Evolutionary conservation across 2,329 filamentous ascomycete species (phyloP).

Genomic region (Fusarium subglutinans): DNA sequence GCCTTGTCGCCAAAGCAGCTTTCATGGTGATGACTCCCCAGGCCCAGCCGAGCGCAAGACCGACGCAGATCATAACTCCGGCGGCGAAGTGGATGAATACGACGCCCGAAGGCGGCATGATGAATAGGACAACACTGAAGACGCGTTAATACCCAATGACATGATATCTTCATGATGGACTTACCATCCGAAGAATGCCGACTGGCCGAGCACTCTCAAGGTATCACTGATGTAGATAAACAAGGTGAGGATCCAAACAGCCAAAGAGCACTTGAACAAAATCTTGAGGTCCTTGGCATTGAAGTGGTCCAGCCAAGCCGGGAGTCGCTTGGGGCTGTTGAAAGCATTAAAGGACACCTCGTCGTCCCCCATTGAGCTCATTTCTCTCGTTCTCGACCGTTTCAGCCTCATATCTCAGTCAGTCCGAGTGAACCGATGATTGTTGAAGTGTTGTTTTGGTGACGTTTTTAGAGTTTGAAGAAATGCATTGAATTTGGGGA

Average conservation of each 20-base stretch:
- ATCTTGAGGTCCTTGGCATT: constrained; percentile 37
- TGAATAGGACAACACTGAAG: constrained; percentile 29
- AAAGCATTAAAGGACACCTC: constrained; percentile 9
- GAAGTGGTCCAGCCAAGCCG: constrained; percentile 34
- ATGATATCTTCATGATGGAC: not conserved
- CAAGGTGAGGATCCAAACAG: constrained; percentile 36
- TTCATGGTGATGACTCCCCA: constrained; percentile 35
- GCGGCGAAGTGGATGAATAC: constrained; percentile 34
- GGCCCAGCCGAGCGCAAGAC: constrained; percentile 23
- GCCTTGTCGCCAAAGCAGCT: constrained; percentile 29
- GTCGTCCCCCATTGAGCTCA: not conserved
- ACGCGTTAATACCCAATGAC: not conserved
- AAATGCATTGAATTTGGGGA: not conserved
- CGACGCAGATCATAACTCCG: constrained; percentile 21
- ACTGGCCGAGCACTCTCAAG: constrained; percentile 22
- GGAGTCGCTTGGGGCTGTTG: constrained; percentile 9
- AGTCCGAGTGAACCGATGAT: not conserved
- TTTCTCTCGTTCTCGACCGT: not conserved
- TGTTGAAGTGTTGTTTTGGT: not conserved
- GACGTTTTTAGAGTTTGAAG: not conserved
- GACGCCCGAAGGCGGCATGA: constrained; percentile 34
- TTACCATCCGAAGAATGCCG: constrained; percentile 17
- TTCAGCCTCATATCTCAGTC: not conserved
- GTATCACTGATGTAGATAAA: constrained; percentile 33
- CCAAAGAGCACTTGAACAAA: constrained; percentile 32